Base-by-base conservation (phyloP, 208 protist genomes). In the Kentomonas sorsogonicus region DNA sequence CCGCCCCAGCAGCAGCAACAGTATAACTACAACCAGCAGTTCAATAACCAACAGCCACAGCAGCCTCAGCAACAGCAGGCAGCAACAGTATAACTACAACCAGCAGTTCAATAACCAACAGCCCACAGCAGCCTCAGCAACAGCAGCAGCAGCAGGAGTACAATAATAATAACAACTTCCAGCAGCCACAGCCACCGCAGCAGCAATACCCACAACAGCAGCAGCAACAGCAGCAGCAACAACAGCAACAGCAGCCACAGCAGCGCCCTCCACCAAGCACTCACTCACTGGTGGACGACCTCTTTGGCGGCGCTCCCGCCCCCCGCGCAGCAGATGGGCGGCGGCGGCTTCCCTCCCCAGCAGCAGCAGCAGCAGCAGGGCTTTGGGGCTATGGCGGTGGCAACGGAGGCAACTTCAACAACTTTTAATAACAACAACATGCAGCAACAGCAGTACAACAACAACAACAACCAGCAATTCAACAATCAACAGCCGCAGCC, bases 221-320 rank as follows among this genome's bases (percentile, higher is more conserved):
- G 25, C 47, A 55, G 26, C 59, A 61, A 41, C 54, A 48, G 26
- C 54, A 60, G 11, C 54, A 46, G 51, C 13, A 6, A 27, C 51
- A 5, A 34, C 46, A 4, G 15, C 46, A 52, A 22, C 46, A 52
- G 46, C 46, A 52, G 23, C 36, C 2, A 56, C 53, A 46, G 33
- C 58, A n/a, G 30, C 51, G 29, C 5, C 43, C 56, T 13, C 20
- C 45, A 16, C 40, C 34, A 16, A 38, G 9, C 43, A 61, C 56
- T 13, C 45, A 58, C 1, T 23, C 67, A n/a, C 66, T 66, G 11
- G 58, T 74, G 27, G 68, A 59, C 36, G 68, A 74, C 39, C 41
- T 74, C 15, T 74, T 74, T 40, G 61, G 43, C 15, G 22, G 51
- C 16, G 58, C 45, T 16, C 54, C 59, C 1, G 39, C 39, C n/a